These are phyloP conservation scores for Metahyphopichia silvanorum DNA, from an alignment of 805 yeast species.

Conservation along the genomic window DNA sequence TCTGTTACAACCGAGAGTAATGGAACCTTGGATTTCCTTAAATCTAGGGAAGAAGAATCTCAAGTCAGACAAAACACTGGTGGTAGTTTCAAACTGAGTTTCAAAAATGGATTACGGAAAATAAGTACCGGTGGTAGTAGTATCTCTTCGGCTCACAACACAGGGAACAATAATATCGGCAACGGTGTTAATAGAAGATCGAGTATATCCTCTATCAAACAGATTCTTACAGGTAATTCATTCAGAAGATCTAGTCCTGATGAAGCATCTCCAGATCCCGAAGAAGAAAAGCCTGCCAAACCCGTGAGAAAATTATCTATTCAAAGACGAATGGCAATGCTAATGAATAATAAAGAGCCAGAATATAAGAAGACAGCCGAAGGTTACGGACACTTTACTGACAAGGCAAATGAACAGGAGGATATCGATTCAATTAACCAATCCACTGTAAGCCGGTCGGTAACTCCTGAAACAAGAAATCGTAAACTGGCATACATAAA, in stretches of 20 bases:
- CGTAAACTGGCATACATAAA: conserved; percentile 3
- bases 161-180: conserved; percentile 12
- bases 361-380: conserved; percentile 59
- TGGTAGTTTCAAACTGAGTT: conserved; percentile 32
- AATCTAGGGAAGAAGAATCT: conserved; percentile 26
- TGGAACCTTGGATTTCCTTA: conserved; percentile 36
- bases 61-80: conserved; percentile 33
- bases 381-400: conserved; percentile 81
- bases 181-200: conserved; percentile 16
- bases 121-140: conserved; percentile 32
- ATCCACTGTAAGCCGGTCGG: conserved; percentile 2
- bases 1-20: conserved; percentile 13
- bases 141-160: conserved; percentile 12
- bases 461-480: conserved; percentile 2
- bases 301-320: conserved; percentile 34
- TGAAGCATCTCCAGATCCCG: conserved; percentile 1
- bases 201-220: conserved; percentile 27
- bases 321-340: conserved; percentile 52
- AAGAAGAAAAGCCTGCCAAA: background rate
- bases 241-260: conserved; percentile 11
- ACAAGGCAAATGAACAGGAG: conserved; percentile 28
- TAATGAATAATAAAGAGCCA: conserved; percentile 38
- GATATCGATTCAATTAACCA: conserved; percentile 31
- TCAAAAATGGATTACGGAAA: conserved; percentile 32
- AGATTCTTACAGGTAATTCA: conserved; percentile 24